Conservation (phyloP, 345 rosid genomes). For the Syzygium oleosum region DNA sequence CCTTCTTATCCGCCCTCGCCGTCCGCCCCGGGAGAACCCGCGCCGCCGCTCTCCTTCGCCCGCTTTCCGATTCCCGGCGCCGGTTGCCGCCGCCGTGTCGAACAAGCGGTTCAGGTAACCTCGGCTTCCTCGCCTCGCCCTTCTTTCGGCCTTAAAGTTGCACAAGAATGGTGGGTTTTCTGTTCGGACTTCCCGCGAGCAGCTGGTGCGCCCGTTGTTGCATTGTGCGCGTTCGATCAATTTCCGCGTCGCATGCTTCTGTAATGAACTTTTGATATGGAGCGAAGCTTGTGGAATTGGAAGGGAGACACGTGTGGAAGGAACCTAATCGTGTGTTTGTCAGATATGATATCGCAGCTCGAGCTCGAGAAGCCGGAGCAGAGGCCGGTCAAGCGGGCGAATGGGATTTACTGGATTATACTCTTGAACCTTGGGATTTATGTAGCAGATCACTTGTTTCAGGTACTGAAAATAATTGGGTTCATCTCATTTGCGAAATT, state of each 20-base stretch:
- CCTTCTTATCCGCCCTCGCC: not conserved
- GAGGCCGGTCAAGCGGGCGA: constrained; percentile 45
- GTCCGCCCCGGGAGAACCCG: not conserved
- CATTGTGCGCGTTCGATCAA: not conserved
- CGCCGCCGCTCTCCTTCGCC: not conserved
- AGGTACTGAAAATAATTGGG: constrained; percentile 23
- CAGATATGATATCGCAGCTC: constrained; percentile 54
- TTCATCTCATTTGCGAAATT: not conserved
- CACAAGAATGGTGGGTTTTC: not conserved
- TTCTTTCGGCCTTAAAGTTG: not conserved
- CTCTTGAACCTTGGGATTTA: constrained; percentile 73
- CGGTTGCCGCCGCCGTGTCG: not conserved
- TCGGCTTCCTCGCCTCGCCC: not conserved
- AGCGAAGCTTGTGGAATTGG: not conserved
- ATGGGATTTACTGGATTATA: constrained; percentile 81
- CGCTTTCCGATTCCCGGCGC: not conserved
- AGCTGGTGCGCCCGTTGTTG: not conserved
- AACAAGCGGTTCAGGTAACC: constrained; percentile 1
- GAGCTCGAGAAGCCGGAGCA: constrained; percentile 48
- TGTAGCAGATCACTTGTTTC: constrained; percentile 71
- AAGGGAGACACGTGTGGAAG: not conserved
- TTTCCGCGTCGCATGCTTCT: not conserved
- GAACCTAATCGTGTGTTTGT: not conserved
- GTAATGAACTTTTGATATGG: not conserved
- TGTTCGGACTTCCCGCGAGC: constrained; percentile 7